Evolutionary conservation across 306 rosid genomes (phyloP).

Genomic region (Prunus padus): DNA sequence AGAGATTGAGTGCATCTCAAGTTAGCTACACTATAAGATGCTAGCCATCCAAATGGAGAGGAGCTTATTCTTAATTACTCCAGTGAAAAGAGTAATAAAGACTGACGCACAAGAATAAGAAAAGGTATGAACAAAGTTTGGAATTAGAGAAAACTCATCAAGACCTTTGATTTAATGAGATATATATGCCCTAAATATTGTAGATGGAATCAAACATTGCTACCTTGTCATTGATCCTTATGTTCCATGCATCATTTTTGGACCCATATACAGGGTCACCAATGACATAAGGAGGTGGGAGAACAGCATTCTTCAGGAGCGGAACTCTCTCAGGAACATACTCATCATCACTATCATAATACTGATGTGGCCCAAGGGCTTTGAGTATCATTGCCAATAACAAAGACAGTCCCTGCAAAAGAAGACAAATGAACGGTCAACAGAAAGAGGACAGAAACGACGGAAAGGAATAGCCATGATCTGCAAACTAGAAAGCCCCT

Average conservation of each 20-base stretch:
- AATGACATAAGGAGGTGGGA: constrained; percentile 51
- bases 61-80: background rate
- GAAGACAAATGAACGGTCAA: background rate
- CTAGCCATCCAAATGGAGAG: background rate
- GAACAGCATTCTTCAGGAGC: constrained; percentile 56
- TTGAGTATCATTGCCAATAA: constrained; percentile 76
- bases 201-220: constrained; percentile 8
- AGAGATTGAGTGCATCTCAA: background rate
- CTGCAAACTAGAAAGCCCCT: background rate
- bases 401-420: constrained; percentile 59
- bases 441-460: background rate
- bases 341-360: constrained; percentile 78
- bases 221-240: constrained; percentile 54
- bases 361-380: constrained; percentile 69
- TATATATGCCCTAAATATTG: background rate
- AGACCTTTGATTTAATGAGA: background rate
- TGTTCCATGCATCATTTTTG: constrained; percentile 45
- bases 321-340: constrained; percentile 59
- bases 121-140: background rate
- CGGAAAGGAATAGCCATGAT: background rate
- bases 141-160: background rate
- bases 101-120: background rate
- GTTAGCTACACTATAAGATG: background rate
- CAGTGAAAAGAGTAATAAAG: background rate
- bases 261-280: constrained; percentile 57